Percentiles rank a stretch among this genome's conserved stretches.
Conservation (phyloP, 805 yeast species). For the Candida awuae region DNA sequence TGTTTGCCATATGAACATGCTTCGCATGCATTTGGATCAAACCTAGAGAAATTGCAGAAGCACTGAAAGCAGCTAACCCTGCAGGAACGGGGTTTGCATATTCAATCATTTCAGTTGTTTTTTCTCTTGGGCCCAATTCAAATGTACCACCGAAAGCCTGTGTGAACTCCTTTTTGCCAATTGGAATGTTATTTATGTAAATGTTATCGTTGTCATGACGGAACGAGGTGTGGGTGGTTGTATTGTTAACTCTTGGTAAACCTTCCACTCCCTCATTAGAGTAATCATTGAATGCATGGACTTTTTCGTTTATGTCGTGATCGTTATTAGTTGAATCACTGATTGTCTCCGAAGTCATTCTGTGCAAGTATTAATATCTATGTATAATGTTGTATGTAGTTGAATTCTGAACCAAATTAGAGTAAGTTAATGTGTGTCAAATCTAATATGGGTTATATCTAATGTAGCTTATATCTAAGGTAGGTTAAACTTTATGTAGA, state of each 20-base stretch:
- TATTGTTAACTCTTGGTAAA: constrained; percentile 9
- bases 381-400: too few species aligned
- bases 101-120: constrained; percentile 19
- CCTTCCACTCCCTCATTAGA: neutral
- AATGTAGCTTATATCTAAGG: too few species aligned
- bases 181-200: constrained; percentile 34
- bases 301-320: neutral
- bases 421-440: too few species aligned
- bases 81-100: constrained; percentile 46
- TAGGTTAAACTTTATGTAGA: too few species aligned
- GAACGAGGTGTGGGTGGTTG: constrained; percentile 17
- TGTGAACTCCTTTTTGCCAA: constrained; percentile 47
- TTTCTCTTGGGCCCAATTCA: constrained; percentile 33
- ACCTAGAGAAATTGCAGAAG: constrained; percentile 41
- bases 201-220: constrained; percentile 36
- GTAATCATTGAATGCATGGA: too few species aligned
- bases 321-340: too few species aligned
- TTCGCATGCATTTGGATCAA: constrained; percentile 39
- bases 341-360: too few species aligned
- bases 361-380: neutral
- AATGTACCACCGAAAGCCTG: constrained; percentile 57
- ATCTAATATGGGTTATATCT: too few species aligned
- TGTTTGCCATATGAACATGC: constrained; percentile 36
- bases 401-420: too few species aligned
- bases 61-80: constrained; percentile 43